These are phyloP conservation scores for Arthroderma sp. DNA, from an alignment of 2,329 filamentous ascomycete species.

Conservation along the genomic window DNA sequence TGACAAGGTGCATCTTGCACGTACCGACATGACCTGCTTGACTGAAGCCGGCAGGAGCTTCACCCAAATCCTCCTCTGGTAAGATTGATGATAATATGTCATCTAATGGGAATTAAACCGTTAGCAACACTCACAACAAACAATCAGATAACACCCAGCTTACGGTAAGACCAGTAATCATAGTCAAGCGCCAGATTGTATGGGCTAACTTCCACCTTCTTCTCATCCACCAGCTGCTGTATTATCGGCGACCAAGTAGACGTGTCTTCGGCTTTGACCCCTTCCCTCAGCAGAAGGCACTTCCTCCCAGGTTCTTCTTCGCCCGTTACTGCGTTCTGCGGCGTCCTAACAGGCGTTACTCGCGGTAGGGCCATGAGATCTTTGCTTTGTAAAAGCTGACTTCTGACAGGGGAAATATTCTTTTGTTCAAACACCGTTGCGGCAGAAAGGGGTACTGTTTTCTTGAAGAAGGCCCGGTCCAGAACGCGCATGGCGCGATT, in stretches of 20 bases:
- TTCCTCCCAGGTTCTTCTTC: conserved; percentile 28
- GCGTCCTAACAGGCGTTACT: conserved; percentile 47
- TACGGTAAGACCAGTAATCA: conserved; percentile 73
- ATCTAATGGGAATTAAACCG: conserved; percentile 32
- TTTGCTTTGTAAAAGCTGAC: conserved; percentile 48
- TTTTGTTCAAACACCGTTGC: conserved; percentile 63
- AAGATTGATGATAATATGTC: conserved; percentile 75
- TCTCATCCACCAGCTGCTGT: conserved; percentile 51
- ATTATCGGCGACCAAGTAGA: conserved; percentile 63
- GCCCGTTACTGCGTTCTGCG: conserved; percentile 39
- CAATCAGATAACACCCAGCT: conserved; percentile 16
- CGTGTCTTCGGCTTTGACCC: conserved; percentile 26
- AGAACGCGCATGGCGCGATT: conserved; percentile 67
- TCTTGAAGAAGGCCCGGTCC: conserved; percentile 71
- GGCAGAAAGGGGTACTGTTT: conserved; percentile 61
- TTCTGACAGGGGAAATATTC: conserved; percentile 59
- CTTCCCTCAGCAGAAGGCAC: conserved; percentile 27
- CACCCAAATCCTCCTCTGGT: conserved; percentile 63
- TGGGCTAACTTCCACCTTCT: conserved; percentile 58
- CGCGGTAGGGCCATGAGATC: conserved; percentile 55
- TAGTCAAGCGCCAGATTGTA: conserved; percentile 70
- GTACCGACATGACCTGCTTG: conserved; percentile 73
- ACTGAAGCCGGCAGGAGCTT: conserved; percentile 76
- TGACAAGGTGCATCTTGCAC: conserved; percentile 15
- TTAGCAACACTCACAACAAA: conserved; percentile 5